Evolutionary conservation across 2,329 filamentous ascomycete genomes (phyloP), one percentile per base, ranked within the genome.

Genomic region (Septoria petroselini): DNA sequence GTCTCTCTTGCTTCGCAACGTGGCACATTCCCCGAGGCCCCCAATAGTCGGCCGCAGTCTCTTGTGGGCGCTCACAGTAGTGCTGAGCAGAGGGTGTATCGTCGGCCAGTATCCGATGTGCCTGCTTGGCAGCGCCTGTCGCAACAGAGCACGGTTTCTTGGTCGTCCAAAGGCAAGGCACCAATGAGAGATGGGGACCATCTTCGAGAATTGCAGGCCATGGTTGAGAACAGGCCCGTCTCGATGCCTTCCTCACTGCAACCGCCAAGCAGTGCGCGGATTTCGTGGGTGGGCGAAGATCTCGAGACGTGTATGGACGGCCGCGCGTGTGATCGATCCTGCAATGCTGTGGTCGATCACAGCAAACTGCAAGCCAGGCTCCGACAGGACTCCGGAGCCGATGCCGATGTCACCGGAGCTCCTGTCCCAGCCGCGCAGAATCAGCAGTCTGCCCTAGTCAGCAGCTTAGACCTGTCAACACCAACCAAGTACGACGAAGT

Each of bases 221-320:
- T 47, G 43, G n/a, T 47, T 7, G 11, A 21, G 8, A 29, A 19
- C 12, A 15, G 35, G 17, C 21, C n/a, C 3, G n/a, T n/a, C 15
- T 39, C 35, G 14, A 11, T 29, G 11, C 25, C 17, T 15, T 37
- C 42, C 12, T 37, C 31, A n/a, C 23, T 33, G 25, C 34, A 14
- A 14, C 8, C 21, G 4, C 38, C 46, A 35, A 48, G 38, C 12
- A 42, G 34, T 21, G 23, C 46, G 27, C 41, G 46, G 21, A 42
- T 48, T 7, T 29, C 18, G 6, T 17, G 15, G n/a, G 38, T 48
- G 25, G 46, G 46, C 19, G 46, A 48, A 38, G 46, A 48, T 30
- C 42, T 48, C 21, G 46, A 35, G 12, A 11, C 34, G 14, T 21
- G 9, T 18, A 42, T 48, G 46, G 19, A 48, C 15, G 46, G 46